Conservation (phyloP, 2,329 filamentous ascomycete genomes). For the Sporothrix curviconia region DNA sequence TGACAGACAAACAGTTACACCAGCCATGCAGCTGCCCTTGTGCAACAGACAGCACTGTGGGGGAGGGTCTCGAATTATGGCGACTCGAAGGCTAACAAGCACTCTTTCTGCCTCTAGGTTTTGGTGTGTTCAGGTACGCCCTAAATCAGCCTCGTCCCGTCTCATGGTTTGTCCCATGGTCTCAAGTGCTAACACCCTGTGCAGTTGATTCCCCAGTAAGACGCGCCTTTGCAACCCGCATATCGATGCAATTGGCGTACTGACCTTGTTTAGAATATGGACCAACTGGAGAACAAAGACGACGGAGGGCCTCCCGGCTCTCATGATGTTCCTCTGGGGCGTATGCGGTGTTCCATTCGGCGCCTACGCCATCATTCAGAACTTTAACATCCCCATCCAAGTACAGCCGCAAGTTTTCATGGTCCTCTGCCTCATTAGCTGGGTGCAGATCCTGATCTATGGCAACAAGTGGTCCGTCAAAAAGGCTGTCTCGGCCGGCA, state of each 20-base stretch:
- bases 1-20: neutral
- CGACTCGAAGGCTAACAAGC: neutral
- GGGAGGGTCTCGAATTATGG: neutral
- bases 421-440: constrained; percentile 32
- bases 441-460: constrained; percentile 34
- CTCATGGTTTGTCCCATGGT: neutral
- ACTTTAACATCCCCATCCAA: constrained; percentile 38
- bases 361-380: constrained; percentile 33
- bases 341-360: constrained; percentile 39
- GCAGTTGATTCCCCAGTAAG: constrained; percentile 29
- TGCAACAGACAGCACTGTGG: neutral
- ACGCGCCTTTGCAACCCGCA: neutral
- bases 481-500: constrained; percentile 38
- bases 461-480: constrained; percentile 35
- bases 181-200: neutral
- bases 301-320: constrained; percentile 53
- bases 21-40: neutral
- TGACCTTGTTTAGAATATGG: constrained; percentile 40
- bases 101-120: constrained; percentile 22
- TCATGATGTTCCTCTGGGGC: constrained; percentile 61
- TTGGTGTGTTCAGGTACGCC: constrained; percentile 35
- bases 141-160: neutral
- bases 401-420: constrained; percentile 38
- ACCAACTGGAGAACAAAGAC: constrained; percentile 55
- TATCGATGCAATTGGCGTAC: neutral